phyloP scores from a whole-genome alignment of 78 protist genomes.

The Monosiga brevicollis region DNA sequence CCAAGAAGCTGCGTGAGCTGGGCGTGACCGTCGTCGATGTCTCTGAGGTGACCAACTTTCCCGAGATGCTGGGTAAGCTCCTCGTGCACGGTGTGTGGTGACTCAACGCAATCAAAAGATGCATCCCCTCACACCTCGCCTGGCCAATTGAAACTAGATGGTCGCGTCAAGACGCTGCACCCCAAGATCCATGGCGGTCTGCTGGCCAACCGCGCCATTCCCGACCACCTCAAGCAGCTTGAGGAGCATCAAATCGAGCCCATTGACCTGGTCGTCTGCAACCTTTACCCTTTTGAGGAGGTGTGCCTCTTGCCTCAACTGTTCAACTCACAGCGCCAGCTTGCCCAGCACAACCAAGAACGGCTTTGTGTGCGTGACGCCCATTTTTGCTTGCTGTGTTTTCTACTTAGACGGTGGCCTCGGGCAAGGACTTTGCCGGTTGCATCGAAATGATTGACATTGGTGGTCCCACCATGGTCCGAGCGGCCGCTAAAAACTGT shows the following conservation, averaged over 20 bases:
- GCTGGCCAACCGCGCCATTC: slow-evolving; percentile 18
- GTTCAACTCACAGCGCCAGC: too few species aligned
- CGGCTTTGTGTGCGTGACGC: too few species aligned
- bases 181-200: slow-evolving; percentile 74
- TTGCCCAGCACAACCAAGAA: too few species aligned
- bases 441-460: slow-evolving; percentile 78
- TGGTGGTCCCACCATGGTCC: slow-evolving; percentile 56
- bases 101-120: neutral
- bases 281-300: slow-evolving; percentile 69
- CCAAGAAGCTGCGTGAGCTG: slow-evolving; percentile 27
- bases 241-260: slow-evolving; percentile 3
- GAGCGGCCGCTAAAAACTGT: slow-evolving; percentile 48
- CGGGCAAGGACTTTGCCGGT: slow-evolving; percentile 20
- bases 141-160: slow-evolving; percentile 35
- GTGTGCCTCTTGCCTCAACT: too few species aligned
- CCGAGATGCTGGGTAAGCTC: slow-evolving; percentile 43
- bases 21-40: slow-evolving; percentile 45
- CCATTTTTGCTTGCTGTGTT: too few species aligned
- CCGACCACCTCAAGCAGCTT: slow-evolving; percentile 39
- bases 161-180: slow-evolving; percentile 81
- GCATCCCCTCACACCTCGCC: too few species aligned
- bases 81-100: neutral
- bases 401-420: slow-evolving; percentile 11
- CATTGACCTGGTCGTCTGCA: slow-evolving; percentile 51
- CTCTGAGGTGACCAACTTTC: slow-evolving; percentile 44